phyloP scores from a whole-genome alignment of 2,329 filamentous ascomycete species.

The Endoconidiophora polonica region DNA sequence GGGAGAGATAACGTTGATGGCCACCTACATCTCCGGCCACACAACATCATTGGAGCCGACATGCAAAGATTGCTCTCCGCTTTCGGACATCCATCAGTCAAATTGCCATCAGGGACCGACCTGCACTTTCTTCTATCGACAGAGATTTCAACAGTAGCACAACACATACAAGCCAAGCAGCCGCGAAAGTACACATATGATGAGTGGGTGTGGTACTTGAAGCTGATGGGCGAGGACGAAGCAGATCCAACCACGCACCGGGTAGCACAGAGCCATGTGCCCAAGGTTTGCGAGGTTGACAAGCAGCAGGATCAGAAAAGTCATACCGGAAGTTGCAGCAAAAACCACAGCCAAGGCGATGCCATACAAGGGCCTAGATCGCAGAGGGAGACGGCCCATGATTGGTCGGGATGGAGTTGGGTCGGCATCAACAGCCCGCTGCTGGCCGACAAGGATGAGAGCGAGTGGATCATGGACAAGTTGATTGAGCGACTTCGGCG shows the following conservation, averaged over 20 bases:
- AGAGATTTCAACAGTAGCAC: constrained; percentile 49
- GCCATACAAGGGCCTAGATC: background rate
- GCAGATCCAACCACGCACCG: constrained; percentile 32
- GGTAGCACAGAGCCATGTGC: constrained; percentile 17
- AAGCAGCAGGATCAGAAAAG: background rate
- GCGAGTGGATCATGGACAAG: constrained; percentile 56
- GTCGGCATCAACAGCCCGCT: constrained; percentile 51
- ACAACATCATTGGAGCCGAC: background rate
- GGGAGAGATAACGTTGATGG: background rate
- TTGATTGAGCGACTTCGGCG: constrained; percentile 41
- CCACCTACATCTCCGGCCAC: constrained; percentile 7
- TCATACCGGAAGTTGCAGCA: constrained; percentile 3
- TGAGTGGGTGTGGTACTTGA: constrained; percentile 74
- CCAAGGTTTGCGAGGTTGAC: background rate
- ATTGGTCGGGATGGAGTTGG: constrained; percentile 29
- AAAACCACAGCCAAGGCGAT: background rate
- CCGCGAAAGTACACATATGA: constrained; percentile 56
- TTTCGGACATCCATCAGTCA: background rate
- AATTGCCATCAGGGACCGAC: constrained; percentile 29
- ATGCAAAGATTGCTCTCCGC: background rate
- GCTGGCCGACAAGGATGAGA: constrained; percentile 51
- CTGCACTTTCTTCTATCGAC: constrained; percentile 51
- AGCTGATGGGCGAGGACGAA: constrained; percentile 55
- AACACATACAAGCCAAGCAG: constrained; percentile 42
- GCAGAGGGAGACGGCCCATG: constrained; percentile 1